Conservation (phyloP, 164 flowering plant genomes). For the Sextonia rubra region DNA sequence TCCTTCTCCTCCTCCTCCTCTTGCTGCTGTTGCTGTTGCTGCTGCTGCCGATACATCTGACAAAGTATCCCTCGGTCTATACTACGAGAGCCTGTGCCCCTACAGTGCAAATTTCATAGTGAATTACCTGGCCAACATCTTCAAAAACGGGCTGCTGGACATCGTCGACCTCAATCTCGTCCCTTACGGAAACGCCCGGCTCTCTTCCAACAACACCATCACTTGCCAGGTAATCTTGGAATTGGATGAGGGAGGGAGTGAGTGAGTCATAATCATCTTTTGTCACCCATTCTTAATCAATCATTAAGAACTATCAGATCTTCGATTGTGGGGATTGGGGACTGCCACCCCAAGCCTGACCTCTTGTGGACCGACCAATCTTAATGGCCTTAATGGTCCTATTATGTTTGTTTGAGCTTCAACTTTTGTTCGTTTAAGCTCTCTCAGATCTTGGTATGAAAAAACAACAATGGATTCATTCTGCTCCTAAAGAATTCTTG, state of each 20-base stretch:
- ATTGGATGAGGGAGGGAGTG: not conserved
- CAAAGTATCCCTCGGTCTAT: constrained; percentile 26
- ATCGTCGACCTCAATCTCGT: constrained; percentile 60
- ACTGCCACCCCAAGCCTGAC: not conserved
- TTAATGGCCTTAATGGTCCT: not conserved
- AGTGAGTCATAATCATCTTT: not conserved
- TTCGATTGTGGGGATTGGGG: not conserved
- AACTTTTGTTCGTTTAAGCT: not conserved
- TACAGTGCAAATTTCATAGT: constrained; percentile 68
- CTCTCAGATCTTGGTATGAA: not conserved
- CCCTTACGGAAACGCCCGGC: constrained; percentile 75
- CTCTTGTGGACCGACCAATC: not conserved
- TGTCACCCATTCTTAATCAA: not conserved
- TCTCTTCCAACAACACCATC: constrained; percentile 30
- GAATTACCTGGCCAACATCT: constrained; percentile 42
- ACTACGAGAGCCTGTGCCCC: constrained; percentile 62
- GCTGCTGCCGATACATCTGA: not conserved
- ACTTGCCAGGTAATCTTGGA: constrained; percentile 54
- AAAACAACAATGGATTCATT: not conserved
- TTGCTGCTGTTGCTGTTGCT: not conserved
- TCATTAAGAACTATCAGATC: not conserved
- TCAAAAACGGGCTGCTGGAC: constrained; percentile 45
- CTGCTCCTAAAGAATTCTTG: not conserved
- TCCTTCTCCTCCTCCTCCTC: too few species aligned
- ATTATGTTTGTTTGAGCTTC: not conserved